Evolutionary conservation across 768 basidiomycete genomes (phyloP).

Genomic region (Amanita inopinata): DNA sequence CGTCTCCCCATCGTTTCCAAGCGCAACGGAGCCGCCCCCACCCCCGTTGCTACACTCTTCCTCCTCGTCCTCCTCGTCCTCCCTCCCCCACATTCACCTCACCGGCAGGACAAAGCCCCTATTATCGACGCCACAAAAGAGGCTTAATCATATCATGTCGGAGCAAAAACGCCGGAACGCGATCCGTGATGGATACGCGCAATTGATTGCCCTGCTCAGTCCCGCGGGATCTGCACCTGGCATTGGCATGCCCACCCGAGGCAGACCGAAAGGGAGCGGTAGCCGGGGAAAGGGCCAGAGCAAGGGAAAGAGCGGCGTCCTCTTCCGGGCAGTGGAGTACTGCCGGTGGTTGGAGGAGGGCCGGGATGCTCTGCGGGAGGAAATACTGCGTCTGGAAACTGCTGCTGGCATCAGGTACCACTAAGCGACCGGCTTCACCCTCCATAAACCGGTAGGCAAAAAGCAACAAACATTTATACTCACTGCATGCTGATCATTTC

Average conservation of each 20-base stretch:
- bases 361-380: conserved; percentile 54
- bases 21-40: conserved; percentile 9
- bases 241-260: conserved; percentile 67
- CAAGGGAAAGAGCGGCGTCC: conserved; percentile 84
- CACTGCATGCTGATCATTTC: too few species aligned
- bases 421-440: conserved; percentile 28
- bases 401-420: conserved; percentile 41
- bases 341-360: conserved; percentile 83
- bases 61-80: conserved; percentile 14
- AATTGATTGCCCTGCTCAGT: conserved; percentile 71
- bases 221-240: conserved; percentile 63
- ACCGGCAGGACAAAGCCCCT: conserved; percentile 45
- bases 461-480: too few species aligned
- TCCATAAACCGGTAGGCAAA: conserved; percentile 18
- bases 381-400: conserved; percentile 59
- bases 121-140: conserved; percentile 77
- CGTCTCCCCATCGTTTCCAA: conserved; percentile 4
- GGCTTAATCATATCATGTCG: conserved; percentile 89
- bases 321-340: conserved; percentile 83
- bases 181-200: conserved; percentile 84
- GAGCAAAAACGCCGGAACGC: conserved; percentile 91
- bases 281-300: conserved; percentile 54
- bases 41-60: conserved; percentile 6
- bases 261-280: conserved; percentile 73
- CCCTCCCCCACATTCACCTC: conserved; percentile 12